Evolutionary conservation across 208 protist species (phyloP), one percentile per base, ranked within the genome.

Genomic region (Acanthamoeba healyi): DNA sequence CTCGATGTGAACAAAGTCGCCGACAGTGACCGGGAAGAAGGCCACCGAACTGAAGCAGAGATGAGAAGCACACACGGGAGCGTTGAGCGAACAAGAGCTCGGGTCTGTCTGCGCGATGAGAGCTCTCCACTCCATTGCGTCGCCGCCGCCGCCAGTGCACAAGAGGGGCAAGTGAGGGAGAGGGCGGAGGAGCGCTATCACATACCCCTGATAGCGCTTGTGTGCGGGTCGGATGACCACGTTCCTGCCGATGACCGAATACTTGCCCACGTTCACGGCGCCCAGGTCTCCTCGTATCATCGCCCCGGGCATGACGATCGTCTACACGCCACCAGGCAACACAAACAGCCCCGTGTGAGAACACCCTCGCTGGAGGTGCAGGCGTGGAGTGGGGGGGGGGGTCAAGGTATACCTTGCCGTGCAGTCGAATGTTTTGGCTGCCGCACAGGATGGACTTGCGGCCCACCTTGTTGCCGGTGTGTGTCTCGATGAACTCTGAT

Each of bases 1-100:
- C 29, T 93, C 95, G 19, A 97, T 95, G 24, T 95, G 29, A 32
- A 97, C 96, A 70, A 94, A 95, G 90, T 96, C 95, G 61, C 95
- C 96, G 19, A 97, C 96, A 17, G 90, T 87, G 26, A 95, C 22
- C 1, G 93, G 88, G 42, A 96, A 97, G 67, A 95, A 97, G 22
- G 81, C 88, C 5, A 96, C 46, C 42, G 70, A 63, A 38, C 95
- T 96, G 89, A 9, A 4, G 17, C 15, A 58, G n/a, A n/a, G n/a
- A n/a, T n/a, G n/a, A n/a, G n/a, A n/a, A n/a, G 63, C 22, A 36
- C 26, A 58, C 0, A 5, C 51, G 51, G 51, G 6, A 26, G 51
- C 1, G 7, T 14, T 58, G 51, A 58, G 51, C 17, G 51, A 19
- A 58, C 51, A 22, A 12, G 19, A 58, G 19, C 12, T 12, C 51